A percentile compares a stretch with the other conserved stretches of the same genome.
Evolutionary conservation across 768 basidiomycete species (phyloP).

Genomic region (Lactifluus pinguis): DNA sequence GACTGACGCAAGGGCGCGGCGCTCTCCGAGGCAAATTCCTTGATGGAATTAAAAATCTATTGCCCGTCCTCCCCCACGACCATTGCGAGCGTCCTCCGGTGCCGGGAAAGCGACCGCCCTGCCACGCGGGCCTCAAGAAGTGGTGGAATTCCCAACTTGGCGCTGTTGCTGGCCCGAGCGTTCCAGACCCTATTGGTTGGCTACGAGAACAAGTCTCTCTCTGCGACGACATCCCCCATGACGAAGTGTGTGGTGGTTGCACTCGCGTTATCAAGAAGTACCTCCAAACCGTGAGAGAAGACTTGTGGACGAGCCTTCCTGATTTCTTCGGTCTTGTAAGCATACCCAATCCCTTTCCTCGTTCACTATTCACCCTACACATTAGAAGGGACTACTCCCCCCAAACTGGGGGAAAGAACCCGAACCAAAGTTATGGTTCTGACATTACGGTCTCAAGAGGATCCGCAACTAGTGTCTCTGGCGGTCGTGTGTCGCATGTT

Average conservation of each 20-base stretch:
- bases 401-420: constrained; percentile 13
- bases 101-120: constrained; percentile 24
- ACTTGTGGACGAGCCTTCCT: constrained; percentile 11
- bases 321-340: constrained; percentile 15
- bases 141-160: constrained; percentile 14
- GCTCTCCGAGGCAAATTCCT: constrained; percentile 10
- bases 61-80: constrained; percentile 80
- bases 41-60: constrained; percentile 43
- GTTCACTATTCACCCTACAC: not conserved
- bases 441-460: not conserved
- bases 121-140: constrained; percentile 6
- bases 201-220: constrained; percentile 1
- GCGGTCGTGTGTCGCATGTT: not conserved
- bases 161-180: constrained; percentile 9
- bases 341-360: too few species aligned
- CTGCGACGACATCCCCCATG: constrained; percentile 14
- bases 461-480: not conserved
- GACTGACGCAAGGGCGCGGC: constrained; percentile 12
- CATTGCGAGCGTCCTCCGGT: constrained; percentile 78
- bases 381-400: constrained; percentile 8
- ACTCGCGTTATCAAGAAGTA: constrained; percentile 7
- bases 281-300: constrained; percentile 10
- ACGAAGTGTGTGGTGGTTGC: constrained; percentile 10
- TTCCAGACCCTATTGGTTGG: constrained; percentile 12
- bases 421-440: constrained; percentile 15